Conservation (phyloP, 2,329 filamentous ascomycete genomes). For the Diaporthe sp. region DNA sequence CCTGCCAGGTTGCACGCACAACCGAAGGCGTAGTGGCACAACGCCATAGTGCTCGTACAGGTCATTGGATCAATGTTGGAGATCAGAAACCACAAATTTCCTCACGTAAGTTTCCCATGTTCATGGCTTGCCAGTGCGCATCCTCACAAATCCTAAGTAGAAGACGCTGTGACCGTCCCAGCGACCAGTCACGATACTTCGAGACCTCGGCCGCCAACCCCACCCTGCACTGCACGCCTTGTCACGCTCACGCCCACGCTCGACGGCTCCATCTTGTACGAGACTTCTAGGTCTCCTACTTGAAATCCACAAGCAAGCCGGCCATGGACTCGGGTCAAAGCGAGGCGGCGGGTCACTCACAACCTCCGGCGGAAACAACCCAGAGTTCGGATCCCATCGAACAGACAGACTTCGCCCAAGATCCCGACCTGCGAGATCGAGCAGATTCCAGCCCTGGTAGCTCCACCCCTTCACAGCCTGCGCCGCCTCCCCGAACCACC, state of each 20-base stretch:
- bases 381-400: conserved; percentile 4
- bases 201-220: conserved; percentile 1
- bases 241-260: neutral
- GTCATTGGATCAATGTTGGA: conserved; percentile 10
- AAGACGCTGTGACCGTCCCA: conserved; percentile 12
- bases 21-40: neutral
- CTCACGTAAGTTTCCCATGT: neutral
- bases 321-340: conserved; percentile 29
- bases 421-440: neutral
- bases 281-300: conserved; percentile 38
- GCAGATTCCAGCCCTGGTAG: conserved; percentile 6
- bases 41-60: neutral
- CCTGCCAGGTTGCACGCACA: neutral
- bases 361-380: neutral
- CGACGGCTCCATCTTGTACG: neutral
- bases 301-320: neutral
- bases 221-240: neutral
- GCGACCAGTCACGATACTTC: conserved; percentile 13
- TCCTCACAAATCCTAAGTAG: conserved; percentile 5
- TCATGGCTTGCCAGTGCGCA: neutral
- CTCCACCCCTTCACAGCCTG: conserved; percentile 23
- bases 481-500: conserved; percentile 1
- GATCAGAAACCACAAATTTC: neutral
- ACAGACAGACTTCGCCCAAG: conserved; percentile 9
- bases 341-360: conserved; percentile 13